Conservation (phyloP, 2,329 filamentous ascomycete species). For the Rhinocladiella similis region DNA sequence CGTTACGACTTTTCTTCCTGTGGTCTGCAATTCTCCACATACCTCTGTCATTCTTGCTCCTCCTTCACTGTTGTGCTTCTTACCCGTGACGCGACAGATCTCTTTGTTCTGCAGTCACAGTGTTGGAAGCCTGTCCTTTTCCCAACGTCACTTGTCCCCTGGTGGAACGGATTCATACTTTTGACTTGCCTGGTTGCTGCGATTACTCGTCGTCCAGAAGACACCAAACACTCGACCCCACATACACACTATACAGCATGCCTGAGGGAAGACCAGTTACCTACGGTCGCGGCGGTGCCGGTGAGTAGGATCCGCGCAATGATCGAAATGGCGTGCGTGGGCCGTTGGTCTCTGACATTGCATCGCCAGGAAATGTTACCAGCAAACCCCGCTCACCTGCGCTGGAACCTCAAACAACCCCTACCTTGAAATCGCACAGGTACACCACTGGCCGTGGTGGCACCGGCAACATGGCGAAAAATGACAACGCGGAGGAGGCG, state of each 20-base stretch:
- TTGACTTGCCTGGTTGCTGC: too few species aligned
- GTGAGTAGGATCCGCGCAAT: constrained; percentile 11
- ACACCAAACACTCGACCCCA: background rate
- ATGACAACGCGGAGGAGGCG: constrained; percentile 65
- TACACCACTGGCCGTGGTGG: constrained; percentile 91
- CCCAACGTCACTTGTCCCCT: background rate
- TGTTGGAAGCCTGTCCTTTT: background rate
- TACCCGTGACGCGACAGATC: too few species aligned
- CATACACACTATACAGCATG: background rate
- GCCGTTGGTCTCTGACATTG: constrained; percentile 3
- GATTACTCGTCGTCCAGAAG: too few species aligned
- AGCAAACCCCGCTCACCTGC: constrained; percentile 53
- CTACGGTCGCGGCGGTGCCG: constrained; percentile 28
- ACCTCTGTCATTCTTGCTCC: background rate
- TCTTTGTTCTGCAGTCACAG: too few species aligned
- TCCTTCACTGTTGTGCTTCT: background rate
- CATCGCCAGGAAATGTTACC: constrained; percentile 60
- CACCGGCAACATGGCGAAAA: constrained; percentile 82
- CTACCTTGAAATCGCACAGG: constrained; percentile 76
- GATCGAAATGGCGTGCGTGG: background rate
- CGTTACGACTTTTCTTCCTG: background rate
- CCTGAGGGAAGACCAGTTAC: constrained; percentile 11
- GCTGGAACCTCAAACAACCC: constrained; percentile 72
- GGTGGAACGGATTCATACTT: too few species aligned
- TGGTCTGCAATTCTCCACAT: background rate